Base-by-base conservation (phyloP, 163 green algal genomes). In the Trebouxiophyceae sp. region DNA sequence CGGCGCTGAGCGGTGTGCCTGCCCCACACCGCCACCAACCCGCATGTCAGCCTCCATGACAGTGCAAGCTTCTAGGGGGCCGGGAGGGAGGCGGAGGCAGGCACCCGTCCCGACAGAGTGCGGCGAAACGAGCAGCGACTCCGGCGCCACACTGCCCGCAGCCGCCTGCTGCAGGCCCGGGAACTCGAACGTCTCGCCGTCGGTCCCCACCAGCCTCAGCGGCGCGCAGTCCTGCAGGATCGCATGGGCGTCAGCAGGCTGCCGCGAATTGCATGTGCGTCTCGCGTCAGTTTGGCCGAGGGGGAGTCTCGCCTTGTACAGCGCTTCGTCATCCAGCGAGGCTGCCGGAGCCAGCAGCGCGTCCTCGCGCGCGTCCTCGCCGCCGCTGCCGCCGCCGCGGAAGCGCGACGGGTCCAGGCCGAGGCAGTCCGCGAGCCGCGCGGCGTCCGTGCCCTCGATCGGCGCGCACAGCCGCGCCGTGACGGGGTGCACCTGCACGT, bases 401-500 rank as follows among this genome's bases (percentile, higher is more conserved):
- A 87, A 97, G 47, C 83, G 82, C 8, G 80, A 72, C 4, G 87
- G 58, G 74, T 98, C 92, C 62, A 99, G 77, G 20, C 94, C 94
- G 27, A 99, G 81, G 80, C 89, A 96, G 45, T 95, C 83, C 4
- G 94, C 93, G 30, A 99, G 77, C 30, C 81, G 82, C 2, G 78
- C 87, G 1, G 78, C 68, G 54, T 97, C 87, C 5, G 93, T 97
- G 60, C 93, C 94, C 64, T 98, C 91, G 16, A 99, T 95, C 23
- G 84, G 81, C 4, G 79, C 83, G 62, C 86, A 93, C 67, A 99
- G 79, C 24, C 94, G 84, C 0, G 81, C 86, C 30, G 98, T 89
- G 45, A 98, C 90, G 0, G 94, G 94, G 67, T 97, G 91, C 22
- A 99, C 81, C 88, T 99, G 89, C 60, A n/a, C n/a, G n/a, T n/a